A percentile compares a stretch with the other conserved stretches of the same genome.
Conservation (phyloP, 192 early-diverging fungal species). For the Coemansia javaensis region DNA sequence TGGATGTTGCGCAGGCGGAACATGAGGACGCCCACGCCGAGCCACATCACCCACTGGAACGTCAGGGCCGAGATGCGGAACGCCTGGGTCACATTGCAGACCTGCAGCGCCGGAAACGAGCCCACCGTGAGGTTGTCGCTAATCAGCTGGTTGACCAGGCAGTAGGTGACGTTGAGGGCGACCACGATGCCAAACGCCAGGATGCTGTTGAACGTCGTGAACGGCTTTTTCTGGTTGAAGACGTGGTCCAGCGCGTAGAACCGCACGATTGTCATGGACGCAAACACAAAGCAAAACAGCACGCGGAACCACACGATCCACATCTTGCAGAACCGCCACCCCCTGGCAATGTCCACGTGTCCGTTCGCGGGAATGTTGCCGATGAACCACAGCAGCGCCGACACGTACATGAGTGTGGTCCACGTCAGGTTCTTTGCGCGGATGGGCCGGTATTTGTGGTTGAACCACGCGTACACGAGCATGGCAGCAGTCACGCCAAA, state of each 20-base stretch:
- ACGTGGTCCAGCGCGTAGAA: slow-evolving; percentile 44
- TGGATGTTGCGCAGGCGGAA: slow-evolving; percentile 42
- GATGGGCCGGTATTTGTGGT: slow-evolving; percentile 37
- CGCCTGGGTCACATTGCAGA: slow-evolving; percentile 9
- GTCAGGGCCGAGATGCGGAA: slow-evolving; percentile 17
- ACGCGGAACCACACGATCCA: slow-evolving; percentile 43
- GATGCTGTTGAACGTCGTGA: slow-evolving; percentile 1
- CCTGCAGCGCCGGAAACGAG: slow-evolving; percentile 2
- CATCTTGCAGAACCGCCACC: slow-evolving; percentile 27
- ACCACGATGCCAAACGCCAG: slow-evolving; percentile 2
- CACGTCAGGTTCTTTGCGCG: slow-evolving; percentile 34
- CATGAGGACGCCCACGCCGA: slow-evolving; percentile 18
- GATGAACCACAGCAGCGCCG: slow-evolving; percentile 40
- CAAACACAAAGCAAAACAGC: slow-evolving; percentile 33
- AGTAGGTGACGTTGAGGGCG: slow-evolving; percentile 8
- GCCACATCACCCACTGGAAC: slow-evolving; percentile 37
- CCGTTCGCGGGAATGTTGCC: slow-evolving; percentile 36
- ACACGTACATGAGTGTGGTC: slow-evolving; percentile 26
- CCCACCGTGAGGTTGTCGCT: slow-evolving; percentile 2
- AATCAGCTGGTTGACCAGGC: slow-evolving; percentile 17
- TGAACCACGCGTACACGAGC: slow-evolving; percentile 33
- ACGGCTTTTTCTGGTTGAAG: slow-evolving; percentile 44
- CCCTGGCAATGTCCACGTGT: slow-evolving; percentile 16
- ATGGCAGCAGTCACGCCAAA: slow-evolving; percentile 25
- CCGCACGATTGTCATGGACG: slow-evolving; percentile 22